Evolutionary conservation across 2,329 filamentous ascomycete species (phyloP), one percentile per base, ranked within the genome.

Genomic region (Biscogniauxia marginata): DNA sequence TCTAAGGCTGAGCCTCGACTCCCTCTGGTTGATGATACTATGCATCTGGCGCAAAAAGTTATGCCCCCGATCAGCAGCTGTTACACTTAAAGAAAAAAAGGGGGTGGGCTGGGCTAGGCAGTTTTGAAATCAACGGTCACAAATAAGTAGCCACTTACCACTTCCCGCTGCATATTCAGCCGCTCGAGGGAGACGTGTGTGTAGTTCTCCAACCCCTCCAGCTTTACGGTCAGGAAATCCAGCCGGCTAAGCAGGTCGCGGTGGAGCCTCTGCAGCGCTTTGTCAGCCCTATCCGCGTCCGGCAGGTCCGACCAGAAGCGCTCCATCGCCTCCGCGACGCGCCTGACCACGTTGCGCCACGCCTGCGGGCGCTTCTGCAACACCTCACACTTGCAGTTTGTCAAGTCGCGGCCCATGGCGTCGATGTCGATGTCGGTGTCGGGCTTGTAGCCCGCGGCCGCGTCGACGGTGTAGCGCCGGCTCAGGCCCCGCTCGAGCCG

Each of bases 171-270:
- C 9, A 70, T 66, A 16, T 68, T 66, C 2, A 75, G 58, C 24
- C 73, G 56, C 46, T 73, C 67, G 19, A 74, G 50, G 0, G 72
- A 71, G 0, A 71, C 71, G 51, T 71, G 64, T 1, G 69, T 65
- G 56, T 74, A 74, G 25, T 60, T 70, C 8, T 74, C 71, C 7
- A 73, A 63, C 4, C 70, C 70, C n/a, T 73, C 67, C 8, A 73
- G 60, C 56, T 73, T 74, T 6, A 63, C 61, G 13, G 58, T 56
- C 48, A 71, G 64, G 50, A 74, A 73, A 11, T 70, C 64, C 21
- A 73, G 55, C 8, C 72, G 58, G 6, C 63, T 59, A 11, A 64
- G 7, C 47, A 74, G 63, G 7, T 62, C 65, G 2, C 50, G 49
- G 13, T 74, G 70, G 6, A 73, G 49, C 30, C 53, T 59, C 48